Evolutionary conservation across 768 basidiomycete genomes (phyloP), one percentile per base, ranked within the genome.

Genomic region (Gymnopilus junonius): DNA sequence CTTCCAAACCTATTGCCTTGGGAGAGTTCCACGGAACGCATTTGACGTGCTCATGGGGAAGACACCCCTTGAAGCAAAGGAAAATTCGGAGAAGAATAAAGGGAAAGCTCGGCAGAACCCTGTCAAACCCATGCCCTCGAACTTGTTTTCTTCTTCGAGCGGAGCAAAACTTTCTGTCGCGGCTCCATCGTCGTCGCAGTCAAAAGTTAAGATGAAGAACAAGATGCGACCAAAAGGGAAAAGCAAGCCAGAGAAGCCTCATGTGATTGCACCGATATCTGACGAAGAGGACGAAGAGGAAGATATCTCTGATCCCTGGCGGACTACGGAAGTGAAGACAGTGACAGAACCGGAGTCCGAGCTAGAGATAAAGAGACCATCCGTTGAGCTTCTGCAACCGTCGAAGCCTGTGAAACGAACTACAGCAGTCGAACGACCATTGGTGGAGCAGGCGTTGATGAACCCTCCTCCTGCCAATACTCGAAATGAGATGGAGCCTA

Each of bases 191-290:
- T 62, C 62, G 14, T 12, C 42, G 58, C 65, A 72, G 34, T 39
- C 61, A 39, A 77, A 76, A 60, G 23, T 65, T 42, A 77, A 76
- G 53, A 62, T 76, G 67, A 80, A 77, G 73, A 68, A 71, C 35
- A 77, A 73, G 66, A 79, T 76, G 80, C 74, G 74, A 25, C 69
- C 70, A 17, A 70, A 73, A 61, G 71, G 56, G 48, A 72, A 72
- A 54, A 40, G 59, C 5, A 73, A 76, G 61, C 70, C 71, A 23
- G 68, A 76, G 20, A 75, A 79, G 56, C 65, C 76, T 10, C 70
- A 73, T 25, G 58, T 70, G 15, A 66, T 75, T 21, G 67, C 74
- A 31, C 67, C 69, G 6, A 35, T 65, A 8, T 69, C 70, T 4
- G 73, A 71, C 35, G 74, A 76, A 14, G 74, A 77, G 31, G 71